Conservation (phyloP, 1,284 basidiomycete species). For the Irpex sp. region DNA sequence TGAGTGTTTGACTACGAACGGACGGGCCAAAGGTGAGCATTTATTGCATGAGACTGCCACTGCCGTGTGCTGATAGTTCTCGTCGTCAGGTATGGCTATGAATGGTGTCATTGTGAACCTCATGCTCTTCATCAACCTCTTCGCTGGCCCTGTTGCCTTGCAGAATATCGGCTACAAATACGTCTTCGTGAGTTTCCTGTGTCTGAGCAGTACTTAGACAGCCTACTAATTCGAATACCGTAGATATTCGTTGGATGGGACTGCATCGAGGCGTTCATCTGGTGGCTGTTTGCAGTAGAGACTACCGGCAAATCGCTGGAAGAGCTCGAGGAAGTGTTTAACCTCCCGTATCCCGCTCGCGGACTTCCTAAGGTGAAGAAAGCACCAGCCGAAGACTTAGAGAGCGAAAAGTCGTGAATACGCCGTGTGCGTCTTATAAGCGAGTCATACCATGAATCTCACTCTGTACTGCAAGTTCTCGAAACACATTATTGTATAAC, state of each 20-base stretch:
- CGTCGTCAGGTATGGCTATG: background rate
- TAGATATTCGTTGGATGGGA: background rate
- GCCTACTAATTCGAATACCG: background rate
- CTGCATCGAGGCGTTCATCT: background rate
- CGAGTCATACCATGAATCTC: no score
- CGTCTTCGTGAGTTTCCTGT: background rate
- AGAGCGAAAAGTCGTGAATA: background rate
- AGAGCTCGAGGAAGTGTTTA: background rate
- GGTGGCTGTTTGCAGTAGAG: background rate
- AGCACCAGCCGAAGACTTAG: background rate
- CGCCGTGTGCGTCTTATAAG: no score
- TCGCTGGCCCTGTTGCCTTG: background rate
- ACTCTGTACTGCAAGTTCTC: no score
- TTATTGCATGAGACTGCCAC: background rate
- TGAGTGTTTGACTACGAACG: background rate
- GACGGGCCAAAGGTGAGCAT: background rate
- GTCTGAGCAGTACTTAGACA: background rate
- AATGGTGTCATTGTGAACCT: background rate
- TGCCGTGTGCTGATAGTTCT: background rate
- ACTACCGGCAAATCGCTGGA: background rate
- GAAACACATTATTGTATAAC: no score
- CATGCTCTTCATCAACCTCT: background rate
- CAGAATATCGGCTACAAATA: background rate
- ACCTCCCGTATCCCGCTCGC: background rate
- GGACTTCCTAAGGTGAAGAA: background rate